Evolutionary conservation across 2,329 filamentous ascomycete genomes (phyloP), one percentile per base, ranked within the genome.

Genomic region (Fusarium euwallaceae): DNA sequence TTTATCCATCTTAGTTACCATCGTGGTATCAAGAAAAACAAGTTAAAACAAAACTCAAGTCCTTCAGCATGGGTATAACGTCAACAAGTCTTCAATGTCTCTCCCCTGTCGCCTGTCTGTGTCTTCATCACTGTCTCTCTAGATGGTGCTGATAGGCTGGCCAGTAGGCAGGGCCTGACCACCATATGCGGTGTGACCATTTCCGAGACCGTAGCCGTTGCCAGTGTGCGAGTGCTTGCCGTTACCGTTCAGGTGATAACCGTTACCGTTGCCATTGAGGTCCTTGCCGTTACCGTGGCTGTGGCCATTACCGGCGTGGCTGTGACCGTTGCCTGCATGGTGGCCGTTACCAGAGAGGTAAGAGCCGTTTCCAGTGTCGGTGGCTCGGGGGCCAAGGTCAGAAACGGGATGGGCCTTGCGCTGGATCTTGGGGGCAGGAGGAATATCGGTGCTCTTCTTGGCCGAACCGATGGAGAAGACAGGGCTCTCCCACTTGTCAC

Each of bases 401-500:
- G 73, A 70, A 17, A 73, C 73, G 4, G 74, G 56, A 29, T 79
- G 80, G 4, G 76, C 59, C 83, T 90, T 91, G 70, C 85, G 84
- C 67, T 84, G 82, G 14, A 91, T 84, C 66, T 84, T 81, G 27
- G 88, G 88, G 3, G 88, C 85, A n/a, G 80, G 81, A 2, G 95
- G 95, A 51, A 98, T 88, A 79, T 93, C 90, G 27, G 85, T 88
- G 48, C 94, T 95, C 84, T 92, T 92, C 65, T 89, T 87, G 12
- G 95, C 95, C 51, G 86, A 89, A 58, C 97, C 96, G 78, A 98
- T 93, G 70, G 91, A 92, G 87, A 99, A 99, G 79, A 99, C 91
- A 11, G 96, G 95, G 71, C 94, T 97, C 87, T 98, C 93, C 97
- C 97, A 99, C 83, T 92, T 92, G 66, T 98, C 94, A 62, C 97